phyloP scores from a whole-genome alignment of 139 green algal species.

The Coccomyxa sp. region DNA sequence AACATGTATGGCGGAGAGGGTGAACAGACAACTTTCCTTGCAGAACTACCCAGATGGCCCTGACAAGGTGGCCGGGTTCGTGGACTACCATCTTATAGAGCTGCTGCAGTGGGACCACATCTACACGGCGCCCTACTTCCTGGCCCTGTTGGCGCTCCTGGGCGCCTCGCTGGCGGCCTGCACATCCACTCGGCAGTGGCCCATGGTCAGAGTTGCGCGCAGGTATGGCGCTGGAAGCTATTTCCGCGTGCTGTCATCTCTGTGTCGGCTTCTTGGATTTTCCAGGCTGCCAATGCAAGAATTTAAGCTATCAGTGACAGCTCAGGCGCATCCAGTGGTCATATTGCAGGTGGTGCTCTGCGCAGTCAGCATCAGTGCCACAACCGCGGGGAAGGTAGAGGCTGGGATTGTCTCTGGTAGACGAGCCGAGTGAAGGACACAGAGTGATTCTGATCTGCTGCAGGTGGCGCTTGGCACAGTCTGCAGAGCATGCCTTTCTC shows the following conservation, averaged over 20 bases:
- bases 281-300: too few species aligned
- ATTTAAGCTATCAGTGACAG: too few species aligned
- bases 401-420: too few species aligned
- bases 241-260: too few species aligned
- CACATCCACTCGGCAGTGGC: slow-evolving; percentile 86
- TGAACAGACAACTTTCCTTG: background rate
- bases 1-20: background rate
- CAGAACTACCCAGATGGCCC: slow-evolving; percentile 37
- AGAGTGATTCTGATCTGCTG: too few species aligned
- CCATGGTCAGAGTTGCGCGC: slow-evolving; percentile 67
- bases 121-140: slow-evolving; percentile 87
- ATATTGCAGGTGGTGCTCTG: too few species aligned
- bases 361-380: too few species aligned
- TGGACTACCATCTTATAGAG: slow-evolving; percentile 67
- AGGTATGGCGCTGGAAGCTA: background rate
- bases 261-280: too few species aligned
- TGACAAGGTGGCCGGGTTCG: slow-evolving; percentile 61
- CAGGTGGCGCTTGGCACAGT: slow-evolving; percentile 34
- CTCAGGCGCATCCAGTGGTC: too few species aligned
- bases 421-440: too few species aligned
- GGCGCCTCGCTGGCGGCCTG: slow-evolving; percentile 86
- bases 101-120: slow-evolving; percentile 82
- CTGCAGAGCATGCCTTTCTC: slow-evolving; percentile 1
- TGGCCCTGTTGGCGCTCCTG: slow-evolving; percentile 75
- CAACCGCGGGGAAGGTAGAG: too few species aligned